phyloP scores from a whole-genome alignment of 1,139 yeast genomes.

The Suhomyces bolitotheri region DNA sequence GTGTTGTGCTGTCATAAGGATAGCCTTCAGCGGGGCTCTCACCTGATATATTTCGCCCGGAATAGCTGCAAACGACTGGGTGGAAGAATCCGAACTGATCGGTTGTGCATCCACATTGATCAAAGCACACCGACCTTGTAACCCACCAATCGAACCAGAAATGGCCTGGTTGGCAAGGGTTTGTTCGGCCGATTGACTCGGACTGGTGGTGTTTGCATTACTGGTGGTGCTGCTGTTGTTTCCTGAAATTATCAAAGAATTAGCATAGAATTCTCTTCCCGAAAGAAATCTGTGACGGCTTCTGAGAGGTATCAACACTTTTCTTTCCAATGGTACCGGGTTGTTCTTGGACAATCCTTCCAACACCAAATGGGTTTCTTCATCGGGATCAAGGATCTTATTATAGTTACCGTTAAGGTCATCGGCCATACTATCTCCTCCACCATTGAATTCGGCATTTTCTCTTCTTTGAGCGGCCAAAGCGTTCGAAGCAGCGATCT shows the following conservation, averaged over 20 bases:
- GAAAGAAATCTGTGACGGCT: slow-evolving; percentile 71
- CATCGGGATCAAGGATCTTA: slow-evolving; percentile 66
- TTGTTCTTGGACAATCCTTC: slow-evolving; percentile 84
- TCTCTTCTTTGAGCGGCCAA: slow-evolving; percentile 56
- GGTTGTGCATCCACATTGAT: slow-evolving; percentile 55
- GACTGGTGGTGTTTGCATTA: slow-evolving; percentile 17
- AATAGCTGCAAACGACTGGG: slow-evolving; percentile 53
- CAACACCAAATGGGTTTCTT: slow-evolving; percentile 89
- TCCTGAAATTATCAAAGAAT: slow-evolving; percentile 48
- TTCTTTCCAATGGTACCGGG: slow-evolving; percentile 81
- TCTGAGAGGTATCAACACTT: slow-evolving; percentile 68
- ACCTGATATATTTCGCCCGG: slow-evolving; percentile 58
- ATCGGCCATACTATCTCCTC: slow-evolving; percentile 23
- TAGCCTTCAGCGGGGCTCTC: slow-evolving; percentile 61
- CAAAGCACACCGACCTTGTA: slow-evolving; percentile 76
- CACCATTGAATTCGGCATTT: slow-evolving; percentile 44
- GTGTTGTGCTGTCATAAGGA: slow-evolving; percentile 45
- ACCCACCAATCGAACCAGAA: slow-evolving; percentile 63
- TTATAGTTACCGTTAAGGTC: slow-evolving; percentile 24
- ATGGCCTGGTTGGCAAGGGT: slow-evolving; percentile 53
- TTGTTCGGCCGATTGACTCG: slow-evolving; percentile 29
- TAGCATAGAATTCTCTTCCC: slow-evolving; percentile 81
- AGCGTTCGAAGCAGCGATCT: slow-evolving; percentile 79
- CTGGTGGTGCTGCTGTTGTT: slow-evolving; percentile 23
- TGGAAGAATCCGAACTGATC: slow-evolving; percentile 30